Evolutionary conservation across 805 yeast species (phyloP).

Genomic region (Candida broadrunensis): DNA sequence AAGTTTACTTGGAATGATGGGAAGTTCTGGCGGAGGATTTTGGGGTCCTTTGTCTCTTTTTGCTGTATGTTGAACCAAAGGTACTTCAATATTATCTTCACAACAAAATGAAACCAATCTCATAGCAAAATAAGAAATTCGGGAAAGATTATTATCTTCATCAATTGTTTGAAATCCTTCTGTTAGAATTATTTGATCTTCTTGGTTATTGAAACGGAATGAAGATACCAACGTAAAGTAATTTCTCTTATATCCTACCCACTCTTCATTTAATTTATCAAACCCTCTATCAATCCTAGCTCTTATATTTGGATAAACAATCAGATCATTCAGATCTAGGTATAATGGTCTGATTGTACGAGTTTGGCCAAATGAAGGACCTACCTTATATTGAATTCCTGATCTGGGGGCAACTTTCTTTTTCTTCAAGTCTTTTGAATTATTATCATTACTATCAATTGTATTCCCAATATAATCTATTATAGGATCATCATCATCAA

Average conservation of each 20-base stretch:
- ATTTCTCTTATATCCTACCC: slow-evolving; percentile 73
- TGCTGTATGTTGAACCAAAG: slow-evolving; percentile 67
- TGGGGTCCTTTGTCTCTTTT: slow-evolving; percentile 75
- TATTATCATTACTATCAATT: too few relatives aligned
- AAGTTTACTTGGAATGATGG: slow-evolving; percentile 54
- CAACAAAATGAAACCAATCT: slow-evolving; percentile 50
- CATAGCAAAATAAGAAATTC: slow-evolving; percentile 50
- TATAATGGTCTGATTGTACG: not conserved
- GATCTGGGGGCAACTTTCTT: slow-evolving; percentile 58
- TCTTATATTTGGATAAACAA: slow-evolving; percentile 37
- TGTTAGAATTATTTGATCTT: slow-evolving; percentile 24
- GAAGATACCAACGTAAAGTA: slow-evolving; percentile 64
- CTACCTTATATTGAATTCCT: slow-evolving; percentile 60
- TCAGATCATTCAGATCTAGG: not conserved
- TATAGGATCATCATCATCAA: too few relatives aligned
- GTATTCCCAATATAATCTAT: too few relatives aligned
- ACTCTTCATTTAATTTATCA: slow-evolving; percentile 45
- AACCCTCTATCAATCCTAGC: slow-evolving; percentile 69
- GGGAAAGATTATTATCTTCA: slow-evolving; percentile 11
- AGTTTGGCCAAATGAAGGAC: slow-evolving; percentile 53
- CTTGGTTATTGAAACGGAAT: slow-evolving; percentile 35
- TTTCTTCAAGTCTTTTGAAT: too few relatives aligned
- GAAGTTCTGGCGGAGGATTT: slow-evolving; percentile 51
- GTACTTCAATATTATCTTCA: slow-evolving; percentile 46
- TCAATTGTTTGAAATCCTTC: slow-evolving; percentile 32